A percentile compares a stretch with the other conserved stretches of the same genome.
phyloP scores from a whole-genome alignment of 2,329 filamentous ascomycete species.

The Aspergillus costaricaensis region DNA sequence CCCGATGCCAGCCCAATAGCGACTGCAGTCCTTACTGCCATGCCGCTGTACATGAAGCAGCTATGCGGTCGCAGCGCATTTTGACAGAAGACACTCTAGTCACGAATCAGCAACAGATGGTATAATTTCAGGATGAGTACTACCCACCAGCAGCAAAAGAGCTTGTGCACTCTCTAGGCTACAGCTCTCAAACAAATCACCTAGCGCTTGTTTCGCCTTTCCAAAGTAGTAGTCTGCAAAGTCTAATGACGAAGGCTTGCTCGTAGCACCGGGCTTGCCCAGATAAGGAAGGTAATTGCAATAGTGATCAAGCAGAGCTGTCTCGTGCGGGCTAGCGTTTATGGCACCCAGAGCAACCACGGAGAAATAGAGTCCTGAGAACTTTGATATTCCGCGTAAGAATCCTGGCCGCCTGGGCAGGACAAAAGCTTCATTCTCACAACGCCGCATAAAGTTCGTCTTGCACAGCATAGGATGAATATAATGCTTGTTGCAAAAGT shows the following conservation, averaged over 20 bases:
- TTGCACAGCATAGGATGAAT: conserved; percentile 29
- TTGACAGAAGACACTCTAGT: conserved; percentile 32
- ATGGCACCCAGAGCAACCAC: conserved; percentile 34
- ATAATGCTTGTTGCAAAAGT: conserved; percentile 31
- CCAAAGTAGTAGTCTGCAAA: conserved; percentile 32
- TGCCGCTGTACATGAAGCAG: conserved; percentile 40
- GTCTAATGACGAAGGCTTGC: conserved; percentile 20
- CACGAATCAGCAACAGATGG: background rate
- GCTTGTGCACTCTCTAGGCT: conserved; percentile 30
- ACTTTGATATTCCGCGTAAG: conserved; percentile 15
- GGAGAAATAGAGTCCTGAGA: conserved; percentile 31
- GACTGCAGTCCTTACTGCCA: conserved; percentile 37
- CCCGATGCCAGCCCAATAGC: conserved; percentile 36
- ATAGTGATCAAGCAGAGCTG: conserved; percentile 25
- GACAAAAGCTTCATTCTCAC: conserved; percentile 25
- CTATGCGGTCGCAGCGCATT: conserved; percentile 38
- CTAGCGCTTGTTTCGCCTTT: conserved; percentile 27
- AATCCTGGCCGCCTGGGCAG: conserved; percentile 11
- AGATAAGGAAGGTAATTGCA: conserved; percentile 12
- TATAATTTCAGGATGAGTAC: background rate
- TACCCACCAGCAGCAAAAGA: conserved; percentile 26
- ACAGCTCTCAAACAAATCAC: conserved; percentile 33
- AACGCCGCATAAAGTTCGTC: conserved; percentile 24
- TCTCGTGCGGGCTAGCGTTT: conserved; percentile 27
- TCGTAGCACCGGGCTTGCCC: background rate